Evolutionary conservation across 2,329 filamentous ascomycete genomes (phyloP).

Genomic region (Penicillium sp.): DNA sequence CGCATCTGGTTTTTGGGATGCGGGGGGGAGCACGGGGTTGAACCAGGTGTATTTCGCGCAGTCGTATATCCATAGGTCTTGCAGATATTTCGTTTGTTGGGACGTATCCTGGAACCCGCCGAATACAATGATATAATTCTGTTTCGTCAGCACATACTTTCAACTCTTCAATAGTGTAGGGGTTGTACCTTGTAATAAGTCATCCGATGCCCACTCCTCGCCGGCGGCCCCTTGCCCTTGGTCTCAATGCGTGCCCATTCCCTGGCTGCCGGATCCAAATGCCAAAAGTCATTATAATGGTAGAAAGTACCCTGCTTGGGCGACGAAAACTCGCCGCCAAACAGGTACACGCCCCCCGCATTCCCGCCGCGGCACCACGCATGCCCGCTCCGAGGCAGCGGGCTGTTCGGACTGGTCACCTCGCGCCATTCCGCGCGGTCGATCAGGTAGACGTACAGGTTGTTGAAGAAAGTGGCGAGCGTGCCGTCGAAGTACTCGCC

Average conservation of each 20-base stretch:
- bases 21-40: conserved; percentile 68
- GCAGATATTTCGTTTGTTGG: conserved; percentile 88
- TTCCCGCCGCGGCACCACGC: conserved; percentile 92
- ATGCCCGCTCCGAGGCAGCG: conserved; percentile 85
- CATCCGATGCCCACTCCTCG: conserved; percentile 90
- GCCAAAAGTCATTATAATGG: conserved; percentile 99
- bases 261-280: conserved; percentile 73
- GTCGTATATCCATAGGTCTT: conserved; percentile 94
- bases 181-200: conserved; percentile 73
- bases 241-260: conserved; percentile 90
- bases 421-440: conserved; percentile 86
- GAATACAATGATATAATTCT: conserved; percentile 89
- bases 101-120: conserved; percentile 97
- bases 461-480: conserved; percentile 68
- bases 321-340: conserved; percentile 80
- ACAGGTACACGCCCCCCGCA: conserved; percentile 79
- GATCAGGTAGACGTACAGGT: conserved; percentile 67
- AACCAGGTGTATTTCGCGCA: conserved; percentile 83
- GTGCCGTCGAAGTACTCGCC: conserved; percentile 96
- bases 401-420: conserved; percentile 86
- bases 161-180: neutral
- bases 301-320: conserved; percentile 98
- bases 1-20: conserved; percentile 82
- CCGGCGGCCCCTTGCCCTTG: conserved; percentile 69
- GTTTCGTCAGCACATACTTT: neutral